phyloP scores from a whole-genome alignment of 31 red algal genomes.

The Porphyra umbilicalis region DNA sequence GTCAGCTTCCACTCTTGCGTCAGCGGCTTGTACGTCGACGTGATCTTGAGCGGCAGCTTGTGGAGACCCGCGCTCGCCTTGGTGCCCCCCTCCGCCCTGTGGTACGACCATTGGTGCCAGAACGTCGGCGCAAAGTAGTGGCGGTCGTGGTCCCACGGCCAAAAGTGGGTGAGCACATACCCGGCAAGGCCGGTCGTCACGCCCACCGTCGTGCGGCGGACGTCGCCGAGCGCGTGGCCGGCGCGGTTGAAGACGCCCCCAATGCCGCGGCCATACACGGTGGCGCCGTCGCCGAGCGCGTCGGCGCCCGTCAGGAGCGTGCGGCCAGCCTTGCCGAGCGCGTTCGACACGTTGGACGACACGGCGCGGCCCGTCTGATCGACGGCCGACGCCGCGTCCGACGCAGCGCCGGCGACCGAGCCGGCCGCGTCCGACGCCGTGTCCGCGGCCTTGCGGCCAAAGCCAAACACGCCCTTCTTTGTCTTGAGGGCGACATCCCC shows the following conservation, averaged over 20 bases:
- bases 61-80: slow-evolving; percentile 3
- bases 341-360: background rate
- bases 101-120: background rate
- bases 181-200: background rate
- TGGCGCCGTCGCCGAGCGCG: background rate
- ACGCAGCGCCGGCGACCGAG: background rate
- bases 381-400: background rate
- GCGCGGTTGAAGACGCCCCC: background rate
- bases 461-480: background rate
- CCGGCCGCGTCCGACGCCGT: background rate
- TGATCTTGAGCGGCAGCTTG: slow-evolving; percentile 19
- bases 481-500: background rate
- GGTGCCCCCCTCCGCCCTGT: slow-evolving; percentile 19
- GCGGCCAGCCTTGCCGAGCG: background rate
- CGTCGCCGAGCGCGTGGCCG: background rate
- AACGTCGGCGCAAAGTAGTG: slow-evolving; percentile 47
- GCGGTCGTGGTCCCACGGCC: slow-evolving; percentile 59
- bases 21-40: slow-evolving; percentile 40
- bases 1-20: slow-evolving; percentile 50
- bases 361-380: background rate
- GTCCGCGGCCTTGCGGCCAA: background rate
- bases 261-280: background rate
- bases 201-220: background rate
- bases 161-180: background rate
- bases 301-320: background rate